These are phyloP conservation scores for Yamadazyma songkhlaensis DNA, from an alignment of 1,139 yeast species.

Conservation along the genomic window DNA sequence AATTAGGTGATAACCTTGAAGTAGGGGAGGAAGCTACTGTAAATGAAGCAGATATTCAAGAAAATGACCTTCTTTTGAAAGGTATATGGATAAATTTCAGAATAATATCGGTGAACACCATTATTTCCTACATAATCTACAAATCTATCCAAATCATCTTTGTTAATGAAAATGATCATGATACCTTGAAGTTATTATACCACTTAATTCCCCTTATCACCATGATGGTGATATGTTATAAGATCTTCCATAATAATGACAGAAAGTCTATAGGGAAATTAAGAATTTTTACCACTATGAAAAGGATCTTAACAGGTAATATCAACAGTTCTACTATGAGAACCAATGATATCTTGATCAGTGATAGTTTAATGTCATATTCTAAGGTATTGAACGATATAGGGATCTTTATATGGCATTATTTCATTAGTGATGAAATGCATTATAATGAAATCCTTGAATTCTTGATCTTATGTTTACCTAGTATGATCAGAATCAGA, in stretches of 20 bases:
- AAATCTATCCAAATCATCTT: constrained; percentile 17
- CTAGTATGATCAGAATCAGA: constrained; percentile 67
- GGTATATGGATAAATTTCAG: constrained; percentile 34
- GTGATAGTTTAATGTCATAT: constrained; percentile 82
- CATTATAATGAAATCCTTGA: constrained; percentile 40
- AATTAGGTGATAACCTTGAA: constrained; percentile 19
- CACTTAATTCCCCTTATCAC: constrained; percentile 20
- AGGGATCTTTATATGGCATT: constrained; percentile 42
- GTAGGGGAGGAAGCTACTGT: constrained; percentile 37
- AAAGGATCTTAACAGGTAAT: constrained; percentile 54
- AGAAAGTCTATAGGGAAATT: constrained; percentile 33
- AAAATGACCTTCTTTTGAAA: constrained; percentile 27
- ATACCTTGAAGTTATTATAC: constrained; percentile 13
- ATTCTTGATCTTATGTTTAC: constrained; percentile 51
- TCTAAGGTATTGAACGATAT: constrained; percentile 73
- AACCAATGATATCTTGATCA: constrained; percentile 73
- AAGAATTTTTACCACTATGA: constrained; percentile 45
- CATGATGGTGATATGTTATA: constrained; percentile 16
- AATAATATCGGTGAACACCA: constrained; percentile 19
- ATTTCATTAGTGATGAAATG: constrained; percentile 22
- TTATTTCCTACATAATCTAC: constrained; percentile 21
- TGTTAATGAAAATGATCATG: constrained; percentile 12
- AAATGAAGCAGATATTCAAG: constrained; percentile 28
- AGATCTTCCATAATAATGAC: constrained; percentile 16
- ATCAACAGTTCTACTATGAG: constrained; percentile 56